Conservation (phyloP, 2,329 filamentous ascomycete genomes). For the Tolypocladium ophioglossoides region DNA sequence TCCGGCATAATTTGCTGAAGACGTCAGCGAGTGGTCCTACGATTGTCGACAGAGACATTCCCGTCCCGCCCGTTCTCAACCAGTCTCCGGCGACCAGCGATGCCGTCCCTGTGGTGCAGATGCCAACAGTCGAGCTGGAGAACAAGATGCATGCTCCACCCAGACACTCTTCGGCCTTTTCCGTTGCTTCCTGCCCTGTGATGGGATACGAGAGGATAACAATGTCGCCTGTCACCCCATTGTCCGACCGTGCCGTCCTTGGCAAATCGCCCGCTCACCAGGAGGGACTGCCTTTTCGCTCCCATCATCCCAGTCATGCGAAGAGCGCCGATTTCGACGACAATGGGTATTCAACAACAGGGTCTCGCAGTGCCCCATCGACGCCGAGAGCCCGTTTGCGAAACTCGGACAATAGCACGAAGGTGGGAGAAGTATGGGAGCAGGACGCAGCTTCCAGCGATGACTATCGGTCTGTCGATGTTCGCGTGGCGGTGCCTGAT, state of each 20-base stretch:
- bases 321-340: slow-evolving; percentile 7
- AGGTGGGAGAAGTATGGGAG: not conserved
- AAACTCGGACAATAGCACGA: not conserved
- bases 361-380: not conserved
- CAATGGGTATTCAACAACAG: not conserved
- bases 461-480: not conserved
- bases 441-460: not conserved
- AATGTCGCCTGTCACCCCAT: not conserved
- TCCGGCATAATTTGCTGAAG: slow-evolving; percentile 15
- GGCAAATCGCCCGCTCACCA: not conserved
- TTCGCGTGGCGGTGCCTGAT: not conserved
- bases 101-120: not conserved
- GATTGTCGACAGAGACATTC: slow-evolving; percentile 10
- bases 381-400: not conserved
- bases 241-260: not conserved
- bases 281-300: too few species aligned
- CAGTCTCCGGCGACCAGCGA: slow-evolving; percentile 1
- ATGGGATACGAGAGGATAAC: not conserved
- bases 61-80: slow-evolving; percentile 8
- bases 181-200: not conserved
- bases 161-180: not conserved
- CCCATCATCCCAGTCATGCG: not conserved
- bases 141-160: slow-evolving; percentile 1
- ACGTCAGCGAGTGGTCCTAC: slow-evolving; percentile 6
- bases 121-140: slow-evolving; percentile 2